Evolutionary conservation across 305 asterid species (phyloP).

Genomic region (Euphrasia arctica): DNA sequence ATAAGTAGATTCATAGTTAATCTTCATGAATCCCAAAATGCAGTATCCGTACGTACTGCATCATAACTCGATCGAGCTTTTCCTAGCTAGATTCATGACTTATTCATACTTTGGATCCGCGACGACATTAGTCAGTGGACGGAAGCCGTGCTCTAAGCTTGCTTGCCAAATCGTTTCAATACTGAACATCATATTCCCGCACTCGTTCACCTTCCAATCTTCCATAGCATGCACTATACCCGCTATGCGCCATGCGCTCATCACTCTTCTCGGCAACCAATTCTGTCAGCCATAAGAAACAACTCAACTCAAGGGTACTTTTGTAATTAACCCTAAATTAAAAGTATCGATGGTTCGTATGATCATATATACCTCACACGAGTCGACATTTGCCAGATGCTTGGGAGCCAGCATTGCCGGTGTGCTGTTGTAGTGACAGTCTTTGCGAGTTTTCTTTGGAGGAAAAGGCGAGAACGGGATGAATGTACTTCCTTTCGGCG

Average conservation of each 20-base stretch:
- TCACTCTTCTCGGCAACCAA: conserved; percentile 80
- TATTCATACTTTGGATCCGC: neutral
- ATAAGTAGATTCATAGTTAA: too few relatives aligned
- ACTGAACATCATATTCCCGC: conserved; percentile 51
- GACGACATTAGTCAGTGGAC: conserved; percentile 31
- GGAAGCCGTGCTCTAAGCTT: conserved; percentile 65
- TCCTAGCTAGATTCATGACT: neutral
- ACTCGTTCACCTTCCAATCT: conserved; percentile 62
- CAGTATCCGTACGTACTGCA: too few relatives aligned
- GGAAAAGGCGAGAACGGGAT: conserved; percentile 64
- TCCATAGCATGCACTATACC: conserved; percentile 69
- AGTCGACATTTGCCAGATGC: conserved; percentile 60
- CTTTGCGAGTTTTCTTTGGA: conserved; percentile 54
- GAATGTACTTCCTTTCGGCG: conserved; percentile 54
- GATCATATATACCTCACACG: conserved; percentile 48
- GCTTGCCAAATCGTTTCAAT: conserved; percentile 61
- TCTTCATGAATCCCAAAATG: too few relatives aligned
- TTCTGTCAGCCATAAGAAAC: conserved; percentile 35
- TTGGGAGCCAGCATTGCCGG: conserved; percentile 67
- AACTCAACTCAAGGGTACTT: neutral
- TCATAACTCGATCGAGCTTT: too few relatives aligned
- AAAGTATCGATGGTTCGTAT: too few relatives aligned
- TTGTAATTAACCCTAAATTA: too few relatives aligned
- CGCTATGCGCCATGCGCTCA: conserved; percentile 75
- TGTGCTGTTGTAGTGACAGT: conserved; percentile 49